Percentiles rank a stretch among this genome's conserved stretches.
phyloP scores from a whole-genome alignment of 1,284 basidiomycete species.

The Tylopilus sp. region DNA sequence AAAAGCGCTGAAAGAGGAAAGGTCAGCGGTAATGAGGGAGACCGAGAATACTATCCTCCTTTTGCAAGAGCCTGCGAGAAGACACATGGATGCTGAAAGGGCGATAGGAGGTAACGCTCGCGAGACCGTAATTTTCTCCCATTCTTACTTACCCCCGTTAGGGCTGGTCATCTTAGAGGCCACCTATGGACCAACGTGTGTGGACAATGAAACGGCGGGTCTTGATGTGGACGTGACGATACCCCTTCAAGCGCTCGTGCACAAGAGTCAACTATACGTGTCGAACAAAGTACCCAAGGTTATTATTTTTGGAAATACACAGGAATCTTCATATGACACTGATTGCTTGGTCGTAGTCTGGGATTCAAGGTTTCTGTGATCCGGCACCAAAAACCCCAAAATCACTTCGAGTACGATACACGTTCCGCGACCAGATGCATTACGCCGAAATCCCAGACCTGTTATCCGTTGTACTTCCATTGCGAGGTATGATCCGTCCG shows the following conservation, averaged over 20 bases:
- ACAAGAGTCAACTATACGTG: slow-evolving; percentile 75
- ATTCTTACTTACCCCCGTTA: slow-evolving; percentile 23
- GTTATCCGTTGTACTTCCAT: slow-evolving; percentile 68
- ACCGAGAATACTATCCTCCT: slow-evolving; percentile 50
- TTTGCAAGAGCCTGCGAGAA: slow-evolving; percentile 44
- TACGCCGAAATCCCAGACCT: slow-evolving; percentile 74
- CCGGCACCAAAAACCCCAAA: slow-evolving; percentile 67
- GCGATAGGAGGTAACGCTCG: slow-evolving; percentile 31
- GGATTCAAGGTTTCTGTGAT: slow-evolving; percentile 74
- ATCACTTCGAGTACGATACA: slow-evolving; percentile 68
- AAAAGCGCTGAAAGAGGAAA: slow-evolving; percentile 53
- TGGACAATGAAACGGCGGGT: slow-evolving; percentile 48
- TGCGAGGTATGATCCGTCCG: slow-evolving; percentile 55
- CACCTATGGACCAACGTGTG: slow-evolving; percentile 48
- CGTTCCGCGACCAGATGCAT: slow-evolving; percentile 72
- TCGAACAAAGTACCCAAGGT: slow-evolving; percentile 71
- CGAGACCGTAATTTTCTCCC: slow-evolving; percentile 2
- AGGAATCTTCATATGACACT: slow-evolving; percentile 14
- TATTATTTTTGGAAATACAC: slow-evolving; percentile 17
- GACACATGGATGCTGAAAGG: slow-evolving; percentile 42
- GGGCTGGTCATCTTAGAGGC: slow-evolving; percentile 70
- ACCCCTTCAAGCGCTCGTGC: slow-evolving; percentile 79
- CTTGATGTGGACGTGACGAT: slow-evolving; percentile 73
- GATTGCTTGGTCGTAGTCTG: slow-evolving; percentile 41
- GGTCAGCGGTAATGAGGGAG: slow-evolving; percentile 53